Evolutionary conservation across 2,329 filamentous ascomycete genomes (phyloP).

Genomic region (Alternaria gansuensis): DNA sequence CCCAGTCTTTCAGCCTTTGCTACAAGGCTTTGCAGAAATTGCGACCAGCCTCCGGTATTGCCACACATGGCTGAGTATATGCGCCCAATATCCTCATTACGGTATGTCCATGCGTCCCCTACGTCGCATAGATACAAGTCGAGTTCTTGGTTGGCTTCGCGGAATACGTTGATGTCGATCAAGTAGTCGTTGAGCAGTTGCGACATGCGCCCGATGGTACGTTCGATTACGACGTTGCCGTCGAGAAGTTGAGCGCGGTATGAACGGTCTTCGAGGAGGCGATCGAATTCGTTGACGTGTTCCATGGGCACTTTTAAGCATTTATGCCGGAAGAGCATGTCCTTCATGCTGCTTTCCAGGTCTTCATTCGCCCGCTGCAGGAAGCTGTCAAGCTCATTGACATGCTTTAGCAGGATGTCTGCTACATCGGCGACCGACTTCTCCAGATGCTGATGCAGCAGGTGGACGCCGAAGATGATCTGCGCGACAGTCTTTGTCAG

Average conservation of each 20-base stretch:
- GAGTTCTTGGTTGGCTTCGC: conserved; percentile 78
- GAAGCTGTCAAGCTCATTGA: conserved; percentile 93
- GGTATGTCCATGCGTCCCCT: conserved; percentile 67
- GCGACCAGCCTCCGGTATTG: conserved; percentile 89
- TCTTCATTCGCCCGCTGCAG: conserved; percentile 87
- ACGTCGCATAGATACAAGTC: conserved; percentile 76
- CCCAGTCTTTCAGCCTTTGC: conserved; percentile 75
- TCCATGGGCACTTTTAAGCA: conserved; percentile 84
- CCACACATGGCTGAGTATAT: conserved; percentile 91
- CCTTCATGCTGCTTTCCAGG: conserved; percentile 77
- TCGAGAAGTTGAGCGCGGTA: conserved; percentile 85
- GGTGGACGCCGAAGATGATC: conserved; percentile 91
- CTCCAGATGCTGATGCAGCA: conserved; percentile 83
- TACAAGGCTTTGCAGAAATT: conserved; percentile 79
- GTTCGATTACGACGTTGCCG: conserved; percentile 90
- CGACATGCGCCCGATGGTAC: conserved; percentile 83
- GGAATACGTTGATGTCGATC: conserved; percentile 79
- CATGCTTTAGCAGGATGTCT: conserved; percentile 86
- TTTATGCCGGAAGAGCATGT: conserved; percentile 75
- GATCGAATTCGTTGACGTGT: conserved; percentile 83
- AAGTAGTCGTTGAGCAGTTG: conserved; percentile 78
- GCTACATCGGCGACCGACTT: conserved; percentile 90
- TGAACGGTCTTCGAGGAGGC: conserved; percentile 82
- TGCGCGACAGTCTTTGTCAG: conserved; percentile 90
- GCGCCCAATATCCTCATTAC: conserved; percentile 68